Evolutionary conservation across 1,284 basidiomycete species (phyloP), one percentile per base, ranked within the genome.

Genomic region (Caloboletus firmus): DNA sequence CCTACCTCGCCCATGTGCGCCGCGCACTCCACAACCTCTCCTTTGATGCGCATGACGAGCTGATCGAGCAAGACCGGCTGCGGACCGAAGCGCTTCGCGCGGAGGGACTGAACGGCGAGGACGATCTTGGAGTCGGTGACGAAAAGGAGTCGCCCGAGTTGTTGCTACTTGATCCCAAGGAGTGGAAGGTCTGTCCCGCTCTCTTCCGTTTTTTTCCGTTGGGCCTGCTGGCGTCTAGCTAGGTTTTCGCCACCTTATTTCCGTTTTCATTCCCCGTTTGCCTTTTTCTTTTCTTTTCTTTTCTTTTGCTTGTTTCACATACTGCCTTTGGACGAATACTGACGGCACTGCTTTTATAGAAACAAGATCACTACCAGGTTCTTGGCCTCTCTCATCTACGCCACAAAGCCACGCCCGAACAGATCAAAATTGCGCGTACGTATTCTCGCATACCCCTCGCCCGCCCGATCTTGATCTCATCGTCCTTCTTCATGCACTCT

Each of bases 341-440:
- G 43, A 62, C 43, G 3, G 0, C 12, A 35, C 18, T 41, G 42
- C 26, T 12, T 63, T 34, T 18, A 22, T 48, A 93, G 92, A 93
- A 95, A 83, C 97, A 98, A 84, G 96, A 99, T 72, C 93, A 98
- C 72, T 98, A 98, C 71, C 92, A 91, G 55, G 93, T 98, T 34
- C 87, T 98, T 50, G 96, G 96, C 66, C 83, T 99, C 6, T 96
- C 94, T 26, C 85, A 90, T 67, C 79, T 98, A 55, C 83, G 96
- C 56, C 94, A 91, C 82, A 87, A 81, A 62, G 96, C 96, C 11
- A 93, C 84, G 18, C 82, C 86, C 36, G 93, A 89, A 57, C 96
- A 99, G 71, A 99, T 99, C 74, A 96, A 95, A 75, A 85, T 97
- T 68, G 94, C 96, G 59, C 95, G 95, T 95, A 74, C 65, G 92